Evolutionary conservation across 2,329 filamentous ascomycete genomes (phyloP).

Genomic region (Fusarium newnesense): DNA sequence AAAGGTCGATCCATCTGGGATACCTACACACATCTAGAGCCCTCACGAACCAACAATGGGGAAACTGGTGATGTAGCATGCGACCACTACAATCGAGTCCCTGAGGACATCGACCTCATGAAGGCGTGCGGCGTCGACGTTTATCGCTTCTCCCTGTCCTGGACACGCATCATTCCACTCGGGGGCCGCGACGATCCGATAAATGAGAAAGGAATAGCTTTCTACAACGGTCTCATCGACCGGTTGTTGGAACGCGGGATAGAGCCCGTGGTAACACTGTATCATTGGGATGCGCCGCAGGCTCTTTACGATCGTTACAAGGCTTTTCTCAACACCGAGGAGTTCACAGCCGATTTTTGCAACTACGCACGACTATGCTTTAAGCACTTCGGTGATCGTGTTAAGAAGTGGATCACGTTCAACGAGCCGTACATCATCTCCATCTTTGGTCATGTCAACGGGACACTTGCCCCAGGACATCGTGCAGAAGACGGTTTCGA

Average conservation of each 20-base stretch:
- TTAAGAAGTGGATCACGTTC: conserved; percentile 43
- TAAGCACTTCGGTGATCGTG: not conserved
- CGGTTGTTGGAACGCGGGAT: not conserved
- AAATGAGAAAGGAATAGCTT: conserved; percentile 5
- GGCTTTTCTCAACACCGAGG: not conserved
- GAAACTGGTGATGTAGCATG: conserved; percentile 55
- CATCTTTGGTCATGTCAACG: conserved; percentile 38
- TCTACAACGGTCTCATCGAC: not conserved
- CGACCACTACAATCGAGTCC: conserved; percentile 50
- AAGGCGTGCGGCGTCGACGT: conserved; percentile 64
- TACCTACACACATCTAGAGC: not conserved
- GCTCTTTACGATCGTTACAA: not conserved
- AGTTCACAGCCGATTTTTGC: not conserved
- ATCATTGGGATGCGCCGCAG: conserved; percentile 1
- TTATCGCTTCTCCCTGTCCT: conserved; percentile 71
- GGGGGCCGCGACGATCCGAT: not conserved
- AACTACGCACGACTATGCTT: not conserved
- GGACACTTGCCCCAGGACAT: conserved; percentile 29
- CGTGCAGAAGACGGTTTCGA: not conserved
- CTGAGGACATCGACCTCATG: conserved; percentile 66
- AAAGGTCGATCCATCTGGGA: conserved; percentile 50
- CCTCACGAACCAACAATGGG: conserved; percentile 42
- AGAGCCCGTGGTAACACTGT: not conserved
- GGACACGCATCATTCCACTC: conserved; percentile 71
- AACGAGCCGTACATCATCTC: conserved; percentile 46